phyloP scores from a whole-genome alignment of 345 rosid species.

The Adansonia digitata region DNA sequence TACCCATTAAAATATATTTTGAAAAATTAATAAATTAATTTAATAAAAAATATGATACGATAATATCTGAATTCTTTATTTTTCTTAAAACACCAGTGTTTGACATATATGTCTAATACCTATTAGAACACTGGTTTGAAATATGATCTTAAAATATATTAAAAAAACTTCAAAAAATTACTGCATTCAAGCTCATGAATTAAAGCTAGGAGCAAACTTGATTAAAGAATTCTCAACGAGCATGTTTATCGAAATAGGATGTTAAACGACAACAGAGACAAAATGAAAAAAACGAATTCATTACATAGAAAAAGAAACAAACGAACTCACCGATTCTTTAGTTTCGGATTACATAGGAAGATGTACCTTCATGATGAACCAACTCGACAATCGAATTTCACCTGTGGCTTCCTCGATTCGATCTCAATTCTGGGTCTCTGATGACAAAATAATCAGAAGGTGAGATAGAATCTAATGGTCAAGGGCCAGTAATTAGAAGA shows the following conservation, averaged over 20 bases:
- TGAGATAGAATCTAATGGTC: constrained; percentile 3
- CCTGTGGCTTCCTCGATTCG: constrained; percentile 34
- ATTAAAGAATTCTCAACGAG: background rate
- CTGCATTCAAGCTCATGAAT: background rate
- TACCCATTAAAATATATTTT: too few species aligned
- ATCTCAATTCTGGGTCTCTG: constrained; percentile 72
- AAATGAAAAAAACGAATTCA: background rate
- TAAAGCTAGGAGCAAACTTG: background rate
- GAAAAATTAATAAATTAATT: too few species aligned
- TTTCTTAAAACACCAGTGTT: too few species aligned
- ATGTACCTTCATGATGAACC: background rate
- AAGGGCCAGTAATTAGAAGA: background rate
- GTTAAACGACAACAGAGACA: background rate
- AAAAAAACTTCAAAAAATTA: too few species aligned
- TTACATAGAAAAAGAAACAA: background rate
- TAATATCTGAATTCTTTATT: too few species aligned
- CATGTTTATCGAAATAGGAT: background rate
- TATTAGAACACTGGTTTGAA: too few species aligned
- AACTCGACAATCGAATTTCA: constrained; percentile 12
- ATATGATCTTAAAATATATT: too few species aligned
- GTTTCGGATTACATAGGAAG: background rate
- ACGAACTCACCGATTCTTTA: background rate
- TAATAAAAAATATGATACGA: too few species aligned
- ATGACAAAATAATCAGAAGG: constrained; percentile 1
- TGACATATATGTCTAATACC: too few species aligned